These are phyloP conservation scores for Leptodermis oblonga DNA, from an alignment of 257 asterid species.

Conservation along the genomic window DNA sequence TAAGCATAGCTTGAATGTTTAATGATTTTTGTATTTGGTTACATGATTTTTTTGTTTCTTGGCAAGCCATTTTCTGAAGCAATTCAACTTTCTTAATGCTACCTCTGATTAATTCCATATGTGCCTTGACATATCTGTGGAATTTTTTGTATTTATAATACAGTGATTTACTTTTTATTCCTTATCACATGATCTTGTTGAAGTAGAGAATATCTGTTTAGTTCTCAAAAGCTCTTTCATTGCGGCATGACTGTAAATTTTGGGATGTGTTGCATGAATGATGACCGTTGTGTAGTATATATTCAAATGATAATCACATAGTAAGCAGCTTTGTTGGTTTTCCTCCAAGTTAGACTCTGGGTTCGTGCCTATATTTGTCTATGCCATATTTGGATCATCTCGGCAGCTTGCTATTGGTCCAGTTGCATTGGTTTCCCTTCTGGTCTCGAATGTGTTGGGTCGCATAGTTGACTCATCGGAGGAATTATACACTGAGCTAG, in stretches of 20 bases:
- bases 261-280: neutral
- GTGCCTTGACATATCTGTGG: neutral
- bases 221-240: neutral
- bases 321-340: conserved; percentile 9
- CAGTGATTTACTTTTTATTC: neutral
- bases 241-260: neutral
- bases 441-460: conserved; percentile 87
- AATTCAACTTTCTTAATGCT: neutral
- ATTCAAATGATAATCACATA: neutral
- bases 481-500: conserved; percentile 86
- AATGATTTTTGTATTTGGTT: neutral
- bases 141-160: neutral
- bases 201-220: neutral
- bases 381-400: conserved; percentile 92
- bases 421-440: conserved; percentile 92
- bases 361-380: conserved; percentile 89
- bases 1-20: neutral
- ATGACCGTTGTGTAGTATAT: neutral
- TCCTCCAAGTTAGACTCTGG: conserved; percentile 70
- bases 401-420: conserved; percentile 99
- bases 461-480: conserved; percentile 79
- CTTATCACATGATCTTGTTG: neutral
- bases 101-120: neutral
- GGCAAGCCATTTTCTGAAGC: neutral
- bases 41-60: neutral